Base-by-base conservation (phyloP, 805 yeast genomes). In the Yarrowia divulgata region DNA sequence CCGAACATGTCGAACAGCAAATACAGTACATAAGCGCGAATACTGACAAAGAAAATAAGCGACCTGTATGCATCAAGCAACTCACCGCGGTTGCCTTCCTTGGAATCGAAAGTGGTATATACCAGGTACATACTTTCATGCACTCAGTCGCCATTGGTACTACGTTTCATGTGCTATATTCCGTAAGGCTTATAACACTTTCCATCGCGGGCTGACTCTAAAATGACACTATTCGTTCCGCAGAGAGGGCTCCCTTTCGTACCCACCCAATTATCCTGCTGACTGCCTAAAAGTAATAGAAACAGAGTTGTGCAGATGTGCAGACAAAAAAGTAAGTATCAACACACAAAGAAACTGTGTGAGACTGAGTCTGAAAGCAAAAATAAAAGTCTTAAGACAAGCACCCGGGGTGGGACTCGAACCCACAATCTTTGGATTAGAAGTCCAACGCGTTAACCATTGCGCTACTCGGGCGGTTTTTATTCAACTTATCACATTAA, bases 401-500 rank as follows among this genome's bases (percentile, higher is more conserved):
- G 71, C 40, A 72, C 70, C 69, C 77, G 77, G 68, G 71, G 75
- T 39, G 70, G 63, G 45, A 78, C 77, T 16, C 79, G 80, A 37
- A 73, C 72, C 40, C 76, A 77, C 45, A 73, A 73, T 32, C 72
- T 71, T 8, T 71, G 69, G 42, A 78, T 50, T 49, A 70, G 71
- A 70, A 70, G 64, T 70, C 43, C 72, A 69, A 63, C 74, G 76
- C 18, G 68, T 66, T 19, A 75, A 72, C 67, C 73, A 75, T 68
- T 75, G 75, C 50, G 73, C 71, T 16, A 73, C 60, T 40, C 71
- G 69, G 69, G 73, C 57, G n/a, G n/a, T 39, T 39, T 8, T 3
- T 9, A 37, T 10, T 9, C 10, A 37, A 37, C 13, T 39, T 39
- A 34, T 34, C 35, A 34, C 35, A 34, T 34, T 34, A 34, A 34